Evolutionary conservation across 306 rosid species (phyloP), one percentile per base, ranked within the genome.

Genomic region (Sindora glabra): DNA sequence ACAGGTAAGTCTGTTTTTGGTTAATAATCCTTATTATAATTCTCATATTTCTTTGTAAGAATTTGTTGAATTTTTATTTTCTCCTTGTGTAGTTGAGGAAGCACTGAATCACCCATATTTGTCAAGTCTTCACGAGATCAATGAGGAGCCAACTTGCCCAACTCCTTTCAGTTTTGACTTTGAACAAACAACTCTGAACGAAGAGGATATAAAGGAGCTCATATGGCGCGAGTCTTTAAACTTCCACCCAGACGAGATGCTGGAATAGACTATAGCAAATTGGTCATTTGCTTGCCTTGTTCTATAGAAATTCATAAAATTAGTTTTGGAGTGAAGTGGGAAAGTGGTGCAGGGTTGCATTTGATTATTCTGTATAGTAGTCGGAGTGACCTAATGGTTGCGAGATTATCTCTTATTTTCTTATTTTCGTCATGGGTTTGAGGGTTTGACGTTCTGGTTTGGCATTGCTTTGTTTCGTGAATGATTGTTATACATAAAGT

Each of bases 121-220:
- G 76, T 63, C 85, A 37, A 80, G 96, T 73, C 95, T 92, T 56
- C 98, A 92, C 42, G 96, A 89, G 81, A 86, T 92, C 82, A 92
- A 92, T 3, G 98, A 92, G 79, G 98, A 92, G 81, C 98, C 98
- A 10, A 74, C 62, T 69, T 83, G 95, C 77, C 83, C 85, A 23
- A 76, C 83, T 63, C 90, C 96, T 10, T 92, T 92, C 10, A 27
- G 69, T 77, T 88, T 92, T 65, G 95, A 86, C 62, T 92, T 92
- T 3, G 98, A 92, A 58, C 94, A 78, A 78, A 36, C 87, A 55
- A 72, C 74, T 51, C 70, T 92, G 71, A 65, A 75, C 37, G 98
- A 92, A 78, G 98, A 88, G 53, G 98, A 92, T 59, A 86, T 92
- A 74, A 92, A 81, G 83, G 94, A 88, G 56, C 95, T 92, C 59